Base-by-base conservation (phyloP, 1,284 basidiomycete genomes). In the Ustilago sp. region DNA sequence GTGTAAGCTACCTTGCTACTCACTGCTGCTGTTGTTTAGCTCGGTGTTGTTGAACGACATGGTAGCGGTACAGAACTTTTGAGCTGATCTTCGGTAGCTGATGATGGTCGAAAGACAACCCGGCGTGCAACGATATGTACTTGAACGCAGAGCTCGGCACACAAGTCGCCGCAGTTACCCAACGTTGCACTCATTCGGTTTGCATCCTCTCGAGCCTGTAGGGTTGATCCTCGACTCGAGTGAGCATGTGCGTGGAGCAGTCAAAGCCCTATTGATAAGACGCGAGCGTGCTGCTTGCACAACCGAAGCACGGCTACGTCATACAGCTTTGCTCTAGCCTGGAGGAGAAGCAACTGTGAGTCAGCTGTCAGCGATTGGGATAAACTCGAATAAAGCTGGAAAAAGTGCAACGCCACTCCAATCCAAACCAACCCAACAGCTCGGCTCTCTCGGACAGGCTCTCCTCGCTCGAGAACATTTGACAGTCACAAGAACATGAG, bases 1-100 rank as follows among this genome's bases (percentile, higher is more conserved):
- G 4, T 54, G 36, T 7, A 38, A 36, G 35, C 11, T 17, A 8
- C 35, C 5, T n/a, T 8, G 19, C 12, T 47, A 69, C 67, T 59
- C 41, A 69, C 67, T 69, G 61, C 67, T 63, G 57, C 67, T 69
- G 47, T 61, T 68, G 57, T 66, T 60, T 23, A 19, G 36, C 5
- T 34, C 50, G 17, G 19, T 34, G 41, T 31, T 53, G 57, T 38
- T 59, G 52, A 13, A 68, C 38, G 66, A 59, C 67, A 69, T 69
- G 31, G 5, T 59, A 35, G 39, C 15, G 23, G 4, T 28, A 28
- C 23, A 28, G 23, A 28, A 28, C 17, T 19, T n/a, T 45, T 45
- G 17, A 19, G 17, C 3, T 45, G 5, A 4, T 45, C 7, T 45
- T 7, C n/a, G 43, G 3, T 8, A 7, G 19, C 19, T 13, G 48